These are phyloP conservation scores for Fusarium buharicum DNA, from an alignment of 2,329 filamentous ascomycete species.

Conservation along the genomic window DNA sequence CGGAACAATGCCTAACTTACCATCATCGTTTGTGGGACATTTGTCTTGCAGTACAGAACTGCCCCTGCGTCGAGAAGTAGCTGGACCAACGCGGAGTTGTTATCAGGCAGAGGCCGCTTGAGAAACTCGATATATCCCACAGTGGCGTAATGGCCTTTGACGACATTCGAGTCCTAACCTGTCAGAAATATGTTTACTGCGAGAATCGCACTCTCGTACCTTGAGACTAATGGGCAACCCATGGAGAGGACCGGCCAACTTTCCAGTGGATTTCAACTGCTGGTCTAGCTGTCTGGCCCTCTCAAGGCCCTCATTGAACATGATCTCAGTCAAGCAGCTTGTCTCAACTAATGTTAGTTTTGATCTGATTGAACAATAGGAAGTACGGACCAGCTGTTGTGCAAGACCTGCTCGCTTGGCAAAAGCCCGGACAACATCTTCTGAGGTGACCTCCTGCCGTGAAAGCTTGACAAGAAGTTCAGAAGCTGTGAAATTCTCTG, in stretches of 20 bases:
- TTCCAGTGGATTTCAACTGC: slow-evolving; percentile 34
- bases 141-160: slow-evolving; percentile 41
- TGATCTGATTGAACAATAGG: rapidly evolving
- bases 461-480: slow-evolving; percentile 29
- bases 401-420: slow-evolving; percentile 39
- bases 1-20: slow-evolving; percentile 43
- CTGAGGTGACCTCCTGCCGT: slow-evolving; percentile 23
- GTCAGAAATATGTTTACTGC: neutral
- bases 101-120: slow-evolving; percentile 27
- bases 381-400: slow-evolving; percentile 32
- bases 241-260: slow-evolving; percentile 36
- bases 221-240: slow-evolving; percentile 42
- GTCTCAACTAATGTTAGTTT: slow-evolving; percentile 11
- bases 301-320: slow-evolving; percentile 33
- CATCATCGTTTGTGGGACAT: slow-evolving; percentile 70
- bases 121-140: slow-evolving; percentile 45
- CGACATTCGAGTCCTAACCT: slow-evolving; percentile 38
- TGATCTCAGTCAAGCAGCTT: slow-evolving; percentile 36
- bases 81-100: slow-evolving; percentile 41
- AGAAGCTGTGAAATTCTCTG: slow-evolving; percentile 27
- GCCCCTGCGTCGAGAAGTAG: slow-evolving; percentile 43
- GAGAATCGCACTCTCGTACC: neutral
- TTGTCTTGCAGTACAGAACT: slow-evolving; percentile 56
- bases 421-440: slow-evolving; percentile 37
- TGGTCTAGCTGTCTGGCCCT: slow-evolving; percentile 32